These are phyloP conservation scores for Aspergillus novofumigatus DNA, from an alignment of 2,329 filamentous ascomycete species.

Conservation along the genomic window DNA sequence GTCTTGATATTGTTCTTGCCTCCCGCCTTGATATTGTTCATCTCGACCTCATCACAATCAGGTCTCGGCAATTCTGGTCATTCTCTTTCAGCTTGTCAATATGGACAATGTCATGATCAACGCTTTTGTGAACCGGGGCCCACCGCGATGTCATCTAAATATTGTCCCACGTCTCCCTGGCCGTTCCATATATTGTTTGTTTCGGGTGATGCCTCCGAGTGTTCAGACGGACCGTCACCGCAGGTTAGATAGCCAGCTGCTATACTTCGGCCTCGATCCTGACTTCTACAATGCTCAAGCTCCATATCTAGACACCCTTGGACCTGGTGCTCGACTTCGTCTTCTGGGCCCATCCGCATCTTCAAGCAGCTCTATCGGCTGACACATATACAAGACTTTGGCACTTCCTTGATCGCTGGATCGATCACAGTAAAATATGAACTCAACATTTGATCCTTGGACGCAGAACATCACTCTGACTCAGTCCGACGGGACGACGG, in stretches of 20 bases:
- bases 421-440: constrained; percentile 6
- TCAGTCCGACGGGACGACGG: constrained; percentile 40
- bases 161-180: constrained; percentile 8
- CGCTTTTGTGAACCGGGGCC: constrained; percentile 5
- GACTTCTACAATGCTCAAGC: constrained; percentile 3
- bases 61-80: background rate
- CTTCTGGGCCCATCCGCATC: background rate
- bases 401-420: background rate
- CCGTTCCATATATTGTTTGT: constrained; percentile 25
- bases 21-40: constrained; percentile 23
- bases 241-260: background rate
- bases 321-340: background rate
- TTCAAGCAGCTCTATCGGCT: background rate
- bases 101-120: background rate
- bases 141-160: background rate
- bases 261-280: background rate
- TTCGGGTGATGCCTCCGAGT: constrained; percentile 16
- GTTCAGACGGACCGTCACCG: background rate
- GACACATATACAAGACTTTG: background rate
- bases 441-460: constrained; percentile 47
- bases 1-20: constrained; percentile 24
- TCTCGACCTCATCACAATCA: background rate
- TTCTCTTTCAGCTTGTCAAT: constrained; percentile 13
- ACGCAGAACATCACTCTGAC: constrained; percentile 49
- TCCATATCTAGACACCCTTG: constrained; percentile 9